A percentile compares a stretch with the other conserved stretches of the same genome.
These are phyloP conservation scores for Podospora appendiculata DNA, from an alignment of 495 filamentous ascomycete genomes.

Conservation along the genomic window DNA sequence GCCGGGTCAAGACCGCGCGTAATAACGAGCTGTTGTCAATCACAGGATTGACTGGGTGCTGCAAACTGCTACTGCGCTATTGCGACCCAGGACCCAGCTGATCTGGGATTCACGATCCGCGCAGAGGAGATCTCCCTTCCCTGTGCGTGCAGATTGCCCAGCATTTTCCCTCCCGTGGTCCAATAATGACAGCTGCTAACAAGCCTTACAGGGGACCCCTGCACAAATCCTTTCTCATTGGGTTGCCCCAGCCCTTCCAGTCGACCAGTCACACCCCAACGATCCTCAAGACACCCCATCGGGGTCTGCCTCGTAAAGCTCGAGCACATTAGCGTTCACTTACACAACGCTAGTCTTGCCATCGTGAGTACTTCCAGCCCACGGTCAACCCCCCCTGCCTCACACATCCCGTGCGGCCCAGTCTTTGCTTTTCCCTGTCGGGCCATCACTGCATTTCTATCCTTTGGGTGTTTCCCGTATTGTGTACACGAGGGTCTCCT, in stretches of 20 bases:
- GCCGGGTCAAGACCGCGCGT: constrained; percentile 12
- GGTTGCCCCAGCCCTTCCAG: constrained; percentile 5
- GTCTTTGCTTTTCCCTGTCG: constrained; percentile 12
- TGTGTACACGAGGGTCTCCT: background rate
- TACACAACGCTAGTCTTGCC: constrained; percentile 7
- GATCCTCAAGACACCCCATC: background rate
- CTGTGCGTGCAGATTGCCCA: constrained; percentile 12
- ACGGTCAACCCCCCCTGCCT: constrained; percentile 1
- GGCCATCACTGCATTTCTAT: background rate
- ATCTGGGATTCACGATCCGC: constrained; percentile 23
- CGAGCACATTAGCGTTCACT: constrained; percentile 7
- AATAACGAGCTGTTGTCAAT: constrained; percentile 6
- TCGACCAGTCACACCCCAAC: constrained; percentile 8
- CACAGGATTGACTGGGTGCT: constrained; percentile 19
- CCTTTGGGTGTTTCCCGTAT: background rate
- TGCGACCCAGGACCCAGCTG: constrained; percentile 12
- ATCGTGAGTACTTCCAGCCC: constrained; percentile 9
- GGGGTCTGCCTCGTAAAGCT: background rate
- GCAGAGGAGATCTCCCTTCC: constrained; percentile 18
- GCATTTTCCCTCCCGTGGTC: constrained; percentile 6
- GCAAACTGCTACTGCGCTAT: constrained; percentile 4
- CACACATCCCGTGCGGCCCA: constrained; percentile 1
- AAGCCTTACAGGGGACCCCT: constrained; percentile 18
- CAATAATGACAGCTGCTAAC: constrained; percentile 19
- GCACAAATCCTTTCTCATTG: constrained; percentile 2